Base-by-base conservation (phyloP, 1,139 yeast species). In the Wickerhamomyces sp. region DNA sequence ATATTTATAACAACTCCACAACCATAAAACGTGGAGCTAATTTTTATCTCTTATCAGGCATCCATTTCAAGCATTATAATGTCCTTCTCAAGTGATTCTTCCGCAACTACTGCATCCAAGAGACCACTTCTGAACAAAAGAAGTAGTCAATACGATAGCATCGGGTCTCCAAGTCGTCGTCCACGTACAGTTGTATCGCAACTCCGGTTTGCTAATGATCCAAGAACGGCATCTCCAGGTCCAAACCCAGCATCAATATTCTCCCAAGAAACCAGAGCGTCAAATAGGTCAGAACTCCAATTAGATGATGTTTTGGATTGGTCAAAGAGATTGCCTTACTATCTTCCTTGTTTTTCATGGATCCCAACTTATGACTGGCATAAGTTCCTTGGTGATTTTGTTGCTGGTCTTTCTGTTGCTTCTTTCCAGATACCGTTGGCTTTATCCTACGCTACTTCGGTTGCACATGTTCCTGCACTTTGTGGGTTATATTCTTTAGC, bases 401-500 rank as follows among this genome's bases (percentile, higher is more conserved):
- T 84, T 14, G 95, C 96, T 1, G 97, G 98, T 0, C 54, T 88
- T 13, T 81, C 97, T 0, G 59, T 89, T 29, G 96, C 95, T 0
- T 84, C 94, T 15, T 91, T 89, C 58, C 96, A 89, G 57, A 76
- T 91, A 27, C 98, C 98, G 0, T 64, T 91, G 38, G 83, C 89
- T 11, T 70, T 91, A 57, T 85, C 96, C 0, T 89, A 86, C 53
- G 94, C 97, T 4, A 80, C 89, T 0, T 80, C 95, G 0, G 68
- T 91, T 38, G 96, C 97, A 2, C 88, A 84, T 54, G 93, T 88
- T 1, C 95, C 96, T 3, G 87, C 95, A 0, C 62, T 83, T 2
- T 81, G 88, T 41, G 98, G 97, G 0, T 67, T 91, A 10, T 73
- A 79, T 45, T 89, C 95, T 0, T 66, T 89, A 36, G 89, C 88